Base-by-base conservation (phyloP, 768 basidiomycete genomes). In the Hemileccinum impolitum region DNA sequence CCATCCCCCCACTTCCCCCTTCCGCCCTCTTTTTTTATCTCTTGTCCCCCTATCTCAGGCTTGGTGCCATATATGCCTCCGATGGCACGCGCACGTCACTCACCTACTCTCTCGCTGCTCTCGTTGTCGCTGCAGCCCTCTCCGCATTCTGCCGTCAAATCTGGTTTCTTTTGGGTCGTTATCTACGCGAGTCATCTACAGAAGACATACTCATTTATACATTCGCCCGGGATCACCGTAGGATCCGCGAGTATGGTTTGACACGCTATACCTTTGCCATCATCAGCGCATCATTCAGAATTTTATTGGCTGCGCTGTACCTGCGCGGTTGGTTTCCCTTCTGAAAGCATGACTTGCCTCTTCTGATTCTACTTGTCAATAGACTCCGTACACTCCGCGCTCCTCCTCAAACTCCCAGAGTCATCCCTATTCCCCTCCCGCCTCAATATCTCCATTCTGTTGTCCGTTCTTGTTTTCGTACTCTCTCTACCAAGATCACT, bases 111-210 rank as follows among this genome's bases (percentile, higher is more conserved):
- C 67, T 87, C 25, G 68, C 79, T 25, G 66, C 71, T 1, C 64
- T 87, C 2, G 39, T 81, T 28, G 56, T 75, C 25, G 81, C 81
- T 49, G 81, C 82, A n/a, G 55, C 74, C 31, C 66, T 85, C 13
- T 76, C 86, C 7, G 76, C 75, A 28, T 79, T 85, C 53, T 74
- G 81, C 34, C 71, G 84, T 43, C 85, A 87, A 55, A 68, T 90
- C 42, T 86, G 84, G 82, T 88, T 86, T 68, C 78, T 88, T 73
- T 76, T 90, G n/a, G 80, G 82, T 39, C 75, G 83, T 28, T 87
- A 90, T 64, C 71, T 86, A 39, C 78, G 80, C 56, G 78, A 79
- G 63, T 73, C 76, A 28, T 80, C 85, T 52, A 63, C 83, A 32
- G 82, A 87, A 62, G 86, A 87, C 52, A 71, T 89, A 36, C 61